phyloP scores from a whole-genome alignment of 2,329 filamentous ascomycete genomes.

The Gaeumannomyces sp. region DNA sequence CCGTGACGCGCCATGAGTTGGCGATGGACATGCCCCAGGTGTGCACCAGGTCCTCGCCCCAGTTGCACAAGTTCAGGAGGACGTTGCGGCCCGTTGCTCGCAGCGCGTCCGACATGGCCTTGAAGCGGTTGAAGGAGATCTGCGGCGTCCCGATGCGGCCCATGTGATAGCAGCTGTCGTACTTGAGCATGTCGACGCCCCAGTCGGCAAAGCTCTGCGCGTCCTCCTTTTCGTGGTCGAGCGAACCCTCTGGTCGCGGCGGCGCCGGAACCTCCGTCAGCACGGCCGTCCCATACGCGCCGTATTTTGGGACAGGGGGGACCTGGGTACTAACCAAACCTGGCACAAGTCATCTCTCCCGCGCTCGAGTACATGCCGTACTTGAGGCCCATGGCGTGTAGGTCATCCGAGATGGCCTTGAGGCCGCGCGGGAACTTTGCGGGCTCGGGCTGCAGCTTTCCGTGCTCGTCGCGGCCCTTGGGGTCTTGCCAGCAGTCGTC shows the following conservation, averaged over 20 bases:
- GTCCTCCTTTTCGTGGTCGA: constrained; percentile 46
- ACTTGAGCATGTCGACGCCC: constrained; percentile 48
- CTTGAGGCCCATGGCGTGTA: constrained; percentile 30
- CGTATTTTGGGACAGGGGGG: neutral
- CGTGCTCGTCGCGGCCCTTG: constrained; percentile 18
- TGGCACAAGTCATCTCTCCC: constrained; percentile 43
- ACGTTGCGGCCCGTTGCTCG: constrained; percentile 25
- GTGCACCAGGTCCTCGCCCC: constrained; percentile 26
- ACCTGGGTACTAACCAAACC: constrained; percentile 25
- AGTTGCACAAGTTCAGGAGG: constrained; percentile 28
- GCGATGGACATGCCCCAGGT: constrained; percentile 24
- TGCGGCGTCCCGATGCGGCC: constrained; percentile 21
- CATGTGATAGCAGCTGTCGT: constrained; percentile 40
- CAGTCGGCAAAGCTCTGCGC: constrained; percentile 45
- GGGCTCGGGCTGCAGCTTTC: constrained; percentile 24
- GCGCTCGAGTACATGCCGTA: constrained; percentile 35
- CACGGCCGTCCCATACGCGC: neutral
- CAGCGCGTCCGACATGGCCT: constrained; percentile 28
- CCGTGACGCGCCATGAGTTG: constrained; percentile 29
- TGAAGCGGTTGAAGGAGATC: constrained; percentile 24
- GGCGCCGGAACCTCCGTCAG: neutral
- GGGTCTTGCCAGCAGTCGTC: constrained; percentile 15
- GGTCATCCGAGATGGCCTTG: constrained; percentile 26
- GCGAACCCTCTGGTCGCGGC: constrained; percentile 29
- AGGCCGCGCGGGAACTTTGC: constrained; percentile 32